These are phyloP conservation scores for Fusarium oxysporum DNA, from an alignment of 2,329 filamentous ascomycete genomes.

Conservation along the genomic window DNA sequence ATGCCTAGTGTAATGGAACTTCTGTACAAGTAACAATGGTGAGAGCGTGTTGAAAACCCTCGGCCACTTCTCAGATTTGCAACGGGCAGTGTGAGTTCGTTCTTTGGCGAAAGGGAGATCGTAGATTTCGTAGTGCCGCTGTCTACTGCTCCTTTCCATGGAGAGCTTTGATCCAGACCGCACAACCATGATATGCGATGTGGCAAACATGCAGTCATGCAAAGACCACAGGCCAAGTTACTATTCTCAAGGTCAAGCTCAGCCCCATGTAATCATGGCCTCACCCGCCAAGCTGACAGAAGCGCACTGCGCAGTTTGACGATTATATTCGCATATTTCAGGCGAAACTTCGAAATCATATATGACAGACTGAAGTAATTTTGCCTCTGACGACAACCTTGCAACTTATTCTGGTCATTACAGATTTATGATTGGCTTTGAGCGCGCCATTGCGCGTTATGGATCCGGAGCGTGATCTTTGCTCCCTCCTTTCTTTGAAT, in stretches of 20 bases:
- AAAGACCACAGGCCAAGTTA: not conserved
- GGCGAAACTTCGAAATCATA: rapidly evolving
- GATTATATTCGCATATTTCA: rapidly evolving
- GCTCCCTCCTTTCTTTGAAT: not conserved
- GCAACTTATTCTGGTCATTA: not conserved
- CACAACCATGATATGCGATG: not conserved
- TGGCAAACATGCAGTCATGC: not conserved
- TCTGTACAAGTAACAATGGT: not conserved
- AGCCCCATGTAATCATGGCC: not conserved
- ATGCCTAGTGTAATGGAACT: not conserved
- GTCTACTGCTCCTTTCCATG: not conserved
- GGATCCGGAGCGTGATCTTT: not conserved
- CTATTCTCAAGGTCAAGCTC: not conserved
- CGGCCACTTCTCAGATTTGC: not conserved
- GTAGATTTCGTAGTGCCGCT: not conserved
- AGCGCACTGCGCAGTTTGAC: not conserved
- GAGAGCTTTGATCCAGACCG: not conserved
- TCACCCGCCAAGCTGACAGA: not conserved
- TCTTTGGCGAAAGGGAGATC: too few species aligned
- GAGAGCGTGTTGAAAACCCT: too few species aligned
- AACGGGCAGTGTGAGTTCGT: too few species aligned
- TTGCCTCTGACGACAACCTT: not conserved
- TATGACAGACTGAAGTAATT: not conserved
- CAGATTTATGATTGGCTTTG: too few species aligned
- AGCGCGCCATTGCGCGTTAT: not conserved